These are phyloP conservation scores for Rhodotorula graminis DNA, from an alignment of 768 basidiomycete species.

Conservation along the genomic window DNA sequence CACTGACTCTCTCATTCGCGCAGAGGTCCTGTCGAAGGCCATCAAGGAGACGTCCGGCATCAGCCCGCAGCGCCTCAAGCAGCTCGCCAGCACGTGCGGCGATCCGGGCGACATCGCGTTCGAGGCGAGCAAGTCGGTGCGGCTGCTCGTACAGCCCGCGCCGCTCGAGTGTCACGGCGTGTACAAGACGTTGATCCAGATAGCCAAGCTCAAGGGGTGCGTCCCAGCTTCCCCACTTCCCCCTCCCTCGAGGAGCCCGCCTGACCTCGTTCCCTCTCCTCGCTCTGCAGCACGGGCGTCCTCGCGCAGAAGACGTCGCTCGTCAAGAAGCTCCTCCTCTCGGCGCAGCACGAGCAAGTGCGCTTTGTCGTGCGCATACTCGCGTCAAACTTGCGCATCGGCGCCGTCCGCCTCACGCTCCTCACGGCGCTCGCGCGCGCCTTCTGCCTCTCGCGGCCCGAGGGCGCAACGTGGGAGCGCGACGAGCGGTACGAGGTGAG, in stretches of 20 bases:
- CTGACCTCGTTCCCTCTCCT: too few relatives aligned
- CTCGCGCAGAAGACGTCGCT: slow-evolving; percentile 69
- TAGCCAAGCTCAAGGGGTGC: slow-evolving; percentile 53
- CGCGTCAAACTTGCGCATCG: slow-evolving; percentile 72
- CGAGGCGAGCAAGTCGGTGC: slow-evolving; percentile 68
- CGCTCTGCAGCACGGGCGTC: slow-evolving; percentile 57
- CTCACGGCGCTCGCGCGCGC: slow-evolving; percentile 74
- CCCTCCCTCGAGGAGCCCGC: too few relatives aligned
- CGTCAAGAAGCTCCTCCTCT: slow-evolving; percentile 74
- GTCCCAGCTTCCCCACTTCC: background rate
- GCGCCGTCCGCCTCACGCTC: slow-evolving; percentile 78
- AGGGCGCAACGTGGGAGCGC: background rate
- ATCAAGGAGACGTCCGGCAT: slow-evolving; percentile 38
- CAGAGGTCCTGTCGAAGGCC: slow-evolving; percentile 29
- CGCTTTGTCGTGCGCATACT: slow-evolving; percentile 73
- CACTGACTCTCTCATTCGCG: background rate
- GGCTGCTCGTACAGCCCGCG: slow-evolving; percentile 69
- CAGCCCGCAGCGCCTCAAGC: slow-evolving; percentile 53
- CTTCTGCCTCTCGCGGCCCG: slow-evolving; percentile 55
- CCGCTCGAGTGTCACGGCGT: slow-evolving; percentile 62
- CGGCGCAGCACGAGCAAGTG: slow-evolving; percentile 80
- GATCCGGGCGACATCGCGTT: slow-evolving; percentile 75
- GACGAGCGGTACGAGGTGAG: slow-evolving; percentile 36
- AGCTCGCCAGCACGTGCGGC: slow-evolving; percentile 61
- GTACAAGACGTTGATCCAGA: slow-evolving; percentile 63